phyloP scores from a whole-genome alignment of 2,329 filamentous ascomycete species.

The Fusarium tjaetaba region DNA sequence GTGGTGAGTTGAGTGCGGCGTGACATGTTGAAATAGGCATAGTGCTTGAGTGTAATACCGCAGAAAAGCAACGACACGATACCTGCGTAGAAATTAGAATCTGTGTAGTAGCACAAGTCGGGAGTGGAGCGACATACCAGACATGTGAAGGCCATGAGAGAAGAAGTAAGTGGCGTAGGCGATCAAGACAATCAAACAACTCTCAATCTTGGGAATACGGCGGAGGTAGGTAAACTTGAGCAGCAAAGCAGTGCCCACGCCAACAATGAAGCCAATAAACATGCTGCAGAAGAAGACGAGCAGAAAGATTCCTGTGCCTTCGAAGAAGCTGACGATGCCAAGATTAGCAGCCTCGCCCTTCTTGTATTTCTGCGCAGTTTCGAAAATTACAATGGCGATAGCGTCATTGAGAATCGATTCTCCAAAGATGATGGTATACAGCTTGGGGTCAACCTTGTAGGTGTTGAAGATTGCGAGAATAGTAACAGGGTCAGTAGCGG shows the following conservation, averaged over 20 bases:
- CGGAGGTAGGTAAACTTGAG: conserved; percentile 96
- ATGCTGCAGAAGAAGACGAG: conserved; percentile 95
- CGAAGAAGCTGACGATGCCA: conserved; percentile 84
- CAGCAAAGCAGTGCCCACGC: conserved; percentile 85
- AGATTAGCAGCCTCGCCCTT: conserved; percentile 76
- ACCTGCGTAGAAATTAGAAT: conserved; percentile 61
- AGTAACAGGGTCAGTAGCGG: conserved; percentile 95
- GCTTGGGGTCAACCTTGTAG: conserved; percentile 98
- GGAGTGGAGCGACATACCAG: conserved; percentile 69
- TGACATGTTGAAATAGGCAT: conserved; percentile 99
- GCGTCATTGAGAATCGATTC: conserved; percentile 98
- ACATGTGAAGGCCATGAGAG: conserved; percentile 94
- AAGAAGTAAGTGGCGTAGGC: conserved; percentile 98
- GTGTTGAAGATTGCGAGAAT: conserved; percentile 99
- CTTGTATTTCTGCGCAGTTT: conserved; percentile 94
- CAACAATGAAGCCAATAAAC: conserved; percentile 86
- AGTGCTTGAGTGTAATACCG: conserved; percentile 97
- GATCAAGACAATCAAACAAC: conserved; percentile 91
- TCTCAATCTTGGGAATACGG: conserved; percentile 95
- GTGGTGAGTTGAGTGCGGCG: conserved; percentile 95
- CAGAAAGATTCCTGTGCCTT: conserved; percentile 93
- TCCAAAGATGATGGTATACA: conserved; percentile 98
- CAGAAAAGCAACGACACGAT: conserved; percentile 98
- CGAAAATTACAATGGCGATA: conserved; percentile 97
- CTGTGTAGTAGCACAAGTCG: neutral